These are phyloP conservation scores for Corchorus olitorius DNA, from an alignment of 345 rosid species.

Conservation along the genomic window DNA sequence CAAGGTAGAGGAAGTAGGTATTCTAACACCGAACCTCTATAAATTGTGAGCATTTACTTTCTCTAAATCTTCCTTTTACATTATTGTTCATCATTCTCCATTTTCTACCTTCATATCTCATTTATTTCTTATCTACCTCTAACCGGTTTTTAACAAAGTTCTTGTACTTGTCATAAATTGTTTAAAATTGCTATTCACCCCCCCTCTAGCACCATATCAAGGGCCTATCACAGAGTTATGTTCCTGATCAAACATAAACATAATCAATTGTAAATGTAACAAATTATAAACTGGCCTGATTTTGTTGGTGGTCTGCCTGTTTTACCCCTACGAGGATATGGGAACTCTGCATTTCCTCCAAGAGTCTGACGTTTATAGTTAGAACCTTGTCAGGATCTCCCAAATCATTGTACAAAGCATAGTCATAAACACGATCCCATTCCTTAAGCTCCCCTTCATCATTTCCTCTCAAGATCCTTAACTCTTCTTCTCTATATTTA, in stretches of 20 bases:
- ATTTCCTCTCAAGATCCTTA: conserved; percentile 60
- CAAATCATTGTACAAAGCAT: conserved; percentile 74
- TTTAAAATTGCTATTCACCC: too few relatives aligned
- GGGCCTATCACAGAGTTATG: not conserved
- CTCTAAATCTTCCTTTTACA: too few relatives aligned
- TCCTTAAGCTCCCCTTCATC: conserved; percentile 56
- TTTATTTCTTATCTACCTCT: too few relatives aligned
- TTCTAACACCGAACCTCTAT: too few relatives aligned
- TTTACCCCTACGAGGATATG: conserved; percentile 82
- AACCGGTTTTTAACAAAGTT: too few relatives aligned
- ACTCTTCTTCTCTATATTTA: conserved; percentile 62
- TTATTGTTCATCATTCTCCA: too few relatives aligned
- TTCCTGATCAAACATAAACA: conserved; percentile 2
- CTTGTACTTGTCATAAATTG: too few relatives aligned
- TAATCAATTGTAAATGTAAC: not conserved
- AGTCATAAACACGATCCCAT: conserved; percentile 77
- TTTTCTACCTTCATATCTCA: too few relatives aligned
- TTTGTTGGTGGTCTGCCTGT: conserved; percentile 57
- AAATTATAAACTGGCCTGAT: conserved; percentile 29
- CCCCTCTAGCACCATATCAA: too few relatives aligned
- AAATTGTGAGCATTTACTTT: too few relatives aligned
- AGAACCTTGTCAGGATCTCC: conserved; percentile 46
- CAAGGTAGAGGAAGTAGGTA: too few relatives aligned
- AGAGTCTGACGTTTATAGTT: conserved; percentile 50
- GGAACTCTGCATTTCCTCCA: conserved; percentile 59